Conservation (phyloP, 371 early-diverging fungal genomes). For the Mucor velutinosus region DNA sequence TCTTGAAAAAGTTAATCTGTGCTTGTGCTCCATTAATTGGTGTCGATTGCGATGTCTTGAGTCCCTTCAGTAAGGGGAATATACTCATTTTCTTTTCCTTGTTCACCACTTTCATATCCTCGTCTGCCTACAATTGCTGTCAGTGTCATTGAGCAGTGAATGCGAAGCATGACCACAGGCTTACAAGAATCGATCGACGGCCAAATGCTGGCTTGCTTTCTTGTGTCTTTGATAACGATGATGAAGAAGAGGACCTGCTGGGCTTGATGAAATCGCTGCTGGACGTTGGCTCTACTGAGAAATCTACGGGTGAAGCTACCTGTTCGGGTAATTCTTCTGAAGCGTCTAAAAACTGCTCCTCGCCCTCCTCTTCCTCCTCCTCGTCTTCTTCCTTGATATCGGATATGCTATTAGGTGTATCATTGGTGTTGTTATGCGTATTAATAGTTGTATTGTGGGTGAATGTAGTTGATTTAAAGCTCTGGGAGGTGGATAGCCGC, state of each 20-base stretch:
- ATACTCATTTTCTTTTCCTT: conserved; percentile 13
- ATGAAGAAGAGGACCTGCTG: not conserved
- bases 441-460: not conserved
- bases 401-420: not conserved
- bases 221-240: not conserved
- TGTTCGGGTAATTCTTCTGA: conserved; percentile 13
- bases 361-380: conserved; percentile 22
- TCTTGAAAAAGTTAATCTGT: conserved; percentile 42
- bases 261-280: conserved; percentile 6
- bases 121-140: not conserved
- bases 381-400: conserved; percentile 21
- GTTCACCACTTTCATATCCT: not conserved
- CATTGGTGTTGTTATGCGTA: not conserved
- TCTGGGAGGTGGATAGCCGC: conserved; percentile 3
- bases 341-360: conserved; percentile 7
- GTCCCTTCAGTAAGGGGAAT: conserved; percentile 23
- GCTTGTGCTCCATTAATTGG: conserved; percentile 19
- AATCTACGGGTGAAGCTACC: not conserved
- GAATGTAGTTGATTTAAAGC: not conserved
- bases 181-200: conserved; percentile 20
- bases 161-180: not conserved
- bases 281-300: not conserved
- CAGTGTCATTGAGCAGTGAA: not conserved
- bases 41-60: conserved; percentile 25
- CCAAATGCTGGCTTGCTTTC: conserved; percentile 11